Evolutionary conservation across 352 stramenopile species (phyloP), one percentile per base, ranked within the genome.

Genomic region (Globisporangium recalcitrans): DNA sequence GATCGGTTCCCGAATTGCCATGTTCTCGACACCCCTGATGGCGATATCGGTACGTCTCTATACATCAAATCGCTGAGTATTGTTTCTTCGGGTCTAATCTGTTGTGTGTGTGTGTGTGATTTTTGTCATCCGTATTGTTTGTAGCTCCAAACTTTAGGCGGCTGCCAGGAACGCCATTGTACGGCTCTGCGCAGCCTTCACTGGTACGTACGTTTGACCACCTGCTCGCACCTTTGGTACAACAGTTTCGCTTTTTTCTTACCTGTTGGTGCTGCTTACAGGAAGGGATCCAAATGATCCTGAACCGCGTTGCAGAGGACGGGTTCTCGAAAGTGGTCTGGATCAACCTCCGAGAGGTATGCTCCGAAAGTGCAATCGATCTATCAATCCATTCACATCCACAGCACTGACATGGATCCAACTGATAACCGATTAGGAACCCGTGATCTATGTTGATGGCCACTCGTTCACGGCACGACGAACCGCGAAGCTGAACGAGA

Each of bases 1-100:
- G 86, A 95, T 62, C 72, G 84, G 1, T 90, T 93, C 64, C 84
- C 86, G 3, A 80, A 92, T 53, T 90, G 83, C 57, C 84, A 93
- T 55, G 81, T 85, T 32, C 69, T 95, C 16, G 55, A 79, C 47
- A 91, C 82, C 0, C 68, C 72, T 3, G 44, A 89, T 48, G 85
- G 82, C 38, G 82, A 88, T 19, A 78, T 79, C 46, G 82, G 82
- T 90, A 55, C n/a, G 63, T 58, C 34, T 1, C 32, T 19, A 14
- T 19, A 16, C n/a, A 14, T 22, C 21, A 40, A 3, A 22, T 47
- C 8, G 4, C n/a, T 58, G 40, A 13, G 26, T 22, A 38, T 56
- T 11, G 32, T 26, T 26, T 31, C 5, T 14, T 7, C 21, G 34
- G n/a, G 26, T 31, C 14, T 36, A 36, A 53, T 53, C 11, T 6